Base-by-base conservation (phyloP, 805 yeast genomes). In the Zygoascus biomembranicola region DNA sequence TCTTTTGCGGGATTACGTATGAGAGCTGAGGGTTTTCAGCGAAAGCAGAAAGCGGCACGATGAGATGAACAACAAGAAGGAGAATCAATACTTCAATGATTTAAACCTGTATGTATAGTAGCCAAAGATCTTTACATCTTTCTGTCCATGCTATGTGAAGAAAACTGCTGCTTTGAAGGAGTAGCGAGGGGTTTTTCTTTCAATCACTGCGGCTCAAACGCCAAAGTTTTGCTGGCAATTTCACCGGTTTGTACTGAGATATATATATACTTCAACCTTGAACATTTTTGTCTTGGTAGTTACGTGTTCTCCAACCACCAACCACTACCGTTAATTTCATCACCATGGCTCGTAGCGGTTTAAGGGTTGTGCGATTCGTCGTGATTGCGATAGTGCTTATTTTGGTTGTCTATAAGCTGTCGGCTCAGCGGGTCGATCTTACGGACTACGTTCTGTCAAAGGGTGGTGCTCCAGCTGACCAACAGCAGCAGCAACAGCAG, bases 291-390 rank as follows among this genome's bases (percentile, higher is more conserved):
- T 16, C 5, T 14, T 14, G 42, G 18, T 3, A 37, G 18, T 37
- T 16, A 16, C 42, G n/a, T 37, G 42, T 16, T 19, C 44, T 10
- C 8, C 44, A 42, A 18, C 20, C 44, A 42, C 18, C 26, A 14
- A 42, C 18, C 26, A 14, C 26, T 13, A 18, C 26, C 8, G 26
- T 42, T 44, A 42, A 28, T n/a, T 13, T 35, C 4, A 11, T 8
- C 32, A 50, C 16, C 13, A 69, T 69, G 72, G 66, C 68, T n/a
- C 61, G 72, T 47, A 59, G 63, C 50, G 69, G 72, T 23, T 54
- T 66, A 43, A 62, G 72, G 18, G 63, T 68, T n/a, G 45, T 67
- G 53, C 67, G 72, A 45, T 65, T 67, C 52, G 67, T 62, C 45
- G 61, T 66, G n/a, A 53, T 69, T 18, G 70, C 72, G 19, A 49